phyloP scores from a whole-genome alignment of 2,329 filamentous ascomycete species.

The Venturia nashicola region DNA sequence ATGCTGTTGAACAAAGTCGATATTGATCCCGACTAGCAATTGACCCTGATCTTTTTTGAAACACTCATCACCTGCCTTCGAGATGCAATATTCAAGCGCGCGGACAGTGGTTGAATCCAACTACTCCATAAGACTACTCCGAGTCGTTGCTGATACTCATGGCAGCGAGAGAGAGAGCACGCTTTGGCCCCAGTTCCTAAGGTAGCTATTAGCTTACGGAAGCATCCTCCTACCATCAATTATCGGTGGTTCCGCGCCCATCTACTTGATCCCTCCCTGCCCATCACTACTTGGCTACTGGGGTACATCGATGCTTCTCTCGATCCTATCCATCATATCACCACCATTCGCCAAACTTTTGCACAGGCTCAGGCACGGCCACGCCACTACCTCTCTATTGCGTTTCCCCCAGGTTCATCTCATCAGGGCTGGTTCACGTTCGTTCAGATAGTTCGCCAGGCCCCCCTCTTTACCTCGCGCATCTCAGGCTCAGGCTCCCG shows the following conservation, averaged over 20 bases:
- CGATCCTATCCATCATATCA: neutral
- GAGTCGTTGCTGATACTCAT: too few species aligned
- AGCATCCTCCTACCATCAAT: neutral
- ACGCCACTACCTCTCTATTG: neutral
- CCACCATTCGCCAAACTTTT: neutral
- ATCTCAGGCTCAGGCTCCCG: neutral
- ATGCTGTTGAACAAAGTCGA: neutral
- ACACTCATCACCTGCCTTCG: neutral
- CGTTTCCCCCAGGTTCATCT: neutral
- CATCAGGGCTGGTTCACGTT: neutral
- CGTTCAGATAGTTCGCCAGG: neutral
- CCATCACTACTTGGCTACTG: neutral
- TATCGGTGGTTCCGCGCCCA: neutral
- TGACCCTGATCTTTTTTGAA: neutral
- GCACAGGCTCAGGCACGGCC: neutral
- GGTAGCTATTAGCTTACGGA: too few species aligned
- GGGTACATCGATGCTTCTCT: neutral
- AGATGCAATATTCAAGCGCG: neutral
- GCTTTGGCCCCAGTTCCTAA: too few species aligned
- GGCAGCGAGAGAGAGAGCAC: neutral
- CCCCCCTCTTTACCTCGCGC: neutral
- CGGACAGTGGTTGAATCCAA: neutral
- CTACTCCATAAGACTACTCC: too few species aligned
- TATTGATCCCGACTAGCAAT: neutral
- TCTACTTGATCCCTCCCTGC: neutral